Percentiles rank a stretch among this genome's conserved stretches.
Evolutionary conservation across 352 stramenopile species (phyloP).

Genomic region (Globisporangium carolinianum): DNA sequence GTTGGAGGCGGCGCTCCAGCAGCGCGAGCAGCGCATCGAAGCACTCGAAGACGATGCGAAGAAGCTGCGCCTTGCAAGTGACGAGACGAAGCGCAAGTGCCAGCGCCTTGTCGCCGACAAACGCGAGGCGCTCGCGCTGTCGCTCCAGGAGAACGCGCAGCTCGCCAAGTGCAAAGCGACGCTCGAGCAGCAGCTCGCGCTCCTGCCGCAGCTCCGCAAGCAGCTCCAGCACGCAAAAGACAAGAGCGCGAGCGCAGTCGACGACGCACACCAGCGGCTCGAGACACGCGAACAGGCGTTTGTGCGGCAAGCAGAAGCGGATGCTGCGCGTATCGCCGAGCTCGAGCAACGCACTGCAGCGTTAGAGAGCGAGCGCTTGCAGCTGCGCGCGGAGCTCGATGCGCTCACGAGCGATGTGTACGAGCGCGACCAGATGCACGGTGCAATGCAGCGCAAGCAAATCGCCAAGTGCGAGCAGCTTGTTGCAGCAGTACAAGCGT

Average conservation of each 20-base stretch:
- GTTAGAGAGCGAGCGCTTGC: conserved; percentile 16
- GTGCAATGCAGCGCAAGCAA: conserved; percentile 18
- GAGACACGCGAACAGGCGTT: conserved; percentile 45
- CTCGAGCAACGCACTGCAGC: conserved; percentile 29
- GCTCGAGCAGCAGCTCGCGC: conserved; percentile 31
- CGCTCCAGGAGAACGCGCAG: conserved; percentile 44
- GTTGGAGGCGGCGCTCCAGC: conserved; percentile 16
- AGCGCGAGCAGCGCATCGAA: conserved; percentile 15
- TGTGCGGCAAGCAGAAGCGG: conserved; percentile 29
- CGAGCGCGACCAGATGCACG: conserved; percentile 15
- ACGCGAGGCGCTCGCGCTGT: conserved; percentile 35
- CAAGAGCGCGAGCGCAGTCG: conserved; percentile 22
- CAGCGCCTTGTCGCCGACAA: conserved; percentile 49
- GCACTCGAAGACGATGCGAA: conserved; percentile 27
- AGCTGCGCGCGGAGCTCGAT: conserved; percentile 19
- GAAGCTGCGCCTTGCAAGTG: conserved; percentile 16
- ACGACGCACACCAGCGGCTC: conserved; percentile 28
- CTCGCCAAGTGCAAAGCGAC: conserved; percentile 20
- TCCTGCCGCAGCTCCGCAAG: conserved; percentile 45
- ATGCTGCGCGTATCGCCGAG: conserved; percentile 7
- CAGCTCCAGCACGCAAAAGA: conserved; percentile 42
- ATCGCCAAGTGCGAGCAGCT: conserved; percentile 18
- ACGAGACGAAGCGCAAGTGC: conserved; percentile 30
- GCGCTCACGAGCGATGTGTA: conserved; percentile 18
- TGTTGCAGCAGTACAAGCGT: conserved; percentile 17